Evolutionary conservation across 805 yeast genomes (phyloP).

Genomic region (Metahyphopichia silvanorum): DNA sequence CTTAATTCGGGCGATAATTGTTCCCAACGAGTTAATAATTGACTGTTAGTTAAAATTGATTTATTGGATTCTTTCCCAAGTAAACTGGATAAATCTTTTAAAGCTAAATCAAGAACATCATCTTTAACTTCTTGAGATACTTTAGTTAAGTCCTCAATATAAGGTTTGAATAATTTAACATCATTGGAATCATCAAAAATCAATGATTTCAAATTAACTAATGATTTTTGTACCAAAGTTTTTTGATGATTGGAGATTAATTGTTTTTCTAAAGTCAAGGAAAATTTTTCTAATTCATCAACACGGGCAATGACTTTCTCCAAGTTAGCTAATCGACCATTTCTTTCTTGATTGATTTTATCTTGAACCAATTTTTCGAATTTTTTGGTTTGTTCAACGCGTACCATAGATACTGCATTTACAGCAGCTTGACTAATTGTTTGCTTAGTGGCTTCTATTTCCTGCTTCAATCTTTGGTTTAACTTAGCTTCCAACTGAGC

Average conservation of each 20-base stretch:
- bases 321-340: conserved; percentile 71
- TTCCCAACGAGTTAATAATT: conserved; percentile 76
- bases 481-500: conserved; percentile 57
- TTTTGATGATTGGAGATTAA: conserved; percentile 31
- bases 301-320: conserved; percentile 55
- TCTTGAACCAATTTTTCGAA: conserved; percentile 30
- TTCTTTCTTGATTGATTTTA: conserved; percentile 49
- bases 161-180: conserved; percentile 28
- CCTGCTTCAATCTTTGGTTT: conserved; percentile 53
- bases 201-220: conserved; percentile 30
- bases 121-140: conserved; percentile 22
- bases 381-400: conserved; percentile 63
- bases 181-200: conserved; percentile 15
- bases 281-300: conserved; percentile 54
- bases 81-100: conserved; percentile 32
- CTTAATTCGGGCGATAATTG: conserved; percentile 81
- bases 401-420: conserved; percentile 65
- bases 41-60: conserved; percentile 72
- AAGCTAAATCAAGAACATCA: conserved; percentile 31
- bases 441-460: conserved; percentile 64
- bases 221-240: conserved; percentile 26
- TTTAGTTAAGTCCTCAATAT: conserved; percentile 34
- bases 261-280: conserved; percentile 37
- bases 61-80: conserved; percentile 35
- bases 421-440: conserved; percentile 68